A percentile compares a stretch with the other conserved stretches of the same genome.
Evolutionary conservation across 108 stramenopile genomes (phyloP).

Genomic region (Nitzschia sp.): DNA sequence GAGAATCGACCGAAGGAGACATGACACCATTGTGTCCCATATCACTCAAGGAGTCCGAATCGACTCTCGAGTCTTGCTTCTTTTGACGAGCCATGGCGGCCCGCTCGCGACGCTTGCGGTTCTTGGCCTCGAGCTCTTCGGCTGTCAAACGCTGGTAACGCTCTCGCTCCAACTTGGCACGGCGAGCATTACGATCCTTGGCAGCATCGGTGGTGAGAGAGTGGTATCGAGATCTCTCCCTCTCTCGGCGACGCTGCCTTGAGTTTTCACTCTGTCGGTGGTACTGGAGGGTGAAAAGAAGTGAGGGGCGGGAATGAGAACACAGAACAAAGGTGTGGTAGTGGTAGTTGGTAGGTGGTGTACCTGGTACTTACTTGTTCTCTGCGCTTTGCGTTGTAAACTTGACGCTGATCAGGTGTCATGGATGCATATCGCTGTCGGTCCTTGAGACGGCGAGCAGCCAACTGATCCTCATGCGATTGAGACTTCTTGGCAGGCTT

Average conservation of each 20-base stretch:
- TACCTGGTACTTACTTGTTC: slow-evolving; percentile 34
- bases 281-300: slow-evolving; percentile 31
- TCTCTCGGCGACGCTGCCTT: slow-evolving; percentile 67
- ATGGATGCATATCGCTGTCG: slow-evolving; percentile 78
- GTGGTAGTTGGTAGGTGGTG: too few relatives aligned
- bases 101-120: slow-evolving; percentile 72
- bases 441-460: slow-evolving; percentile 76
- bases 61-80: slow-evolving; percentile 28
- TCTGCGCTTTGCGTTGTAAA: slow-evolving; percentile 80
- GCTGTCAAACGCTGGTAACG: slow-evolving; percentile 72
- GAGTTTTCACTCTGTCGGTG: slow-evolving; percentile 72
- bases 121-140: slow-evolving; percentile 66
- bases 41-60: neutral
- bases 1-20: neutral
- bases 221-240: slow-evolving; percentile 77
- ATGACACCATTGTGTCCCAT: neutral
- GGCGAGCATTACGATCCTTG: slow-evolving; percentile 67
- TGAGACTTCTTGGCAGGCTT: slow-evolving; percentile 35
- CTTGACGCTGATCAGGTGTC: slow-evolving; percentile 71
- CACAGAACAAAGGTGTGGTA: neutral
- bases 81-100: slow-evolving; percentile 57
- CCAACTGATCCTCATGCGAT: slow-evolving; percentile 63
- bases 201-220: slow-evolving; percentile 50
- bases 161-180: slow-evolving; percentile 80
- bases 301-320: neutral